Evolutionary conservation across 1,284 basidiomycete species (phyloP).

Genomic region (Trichosporon sp.): DNA sequence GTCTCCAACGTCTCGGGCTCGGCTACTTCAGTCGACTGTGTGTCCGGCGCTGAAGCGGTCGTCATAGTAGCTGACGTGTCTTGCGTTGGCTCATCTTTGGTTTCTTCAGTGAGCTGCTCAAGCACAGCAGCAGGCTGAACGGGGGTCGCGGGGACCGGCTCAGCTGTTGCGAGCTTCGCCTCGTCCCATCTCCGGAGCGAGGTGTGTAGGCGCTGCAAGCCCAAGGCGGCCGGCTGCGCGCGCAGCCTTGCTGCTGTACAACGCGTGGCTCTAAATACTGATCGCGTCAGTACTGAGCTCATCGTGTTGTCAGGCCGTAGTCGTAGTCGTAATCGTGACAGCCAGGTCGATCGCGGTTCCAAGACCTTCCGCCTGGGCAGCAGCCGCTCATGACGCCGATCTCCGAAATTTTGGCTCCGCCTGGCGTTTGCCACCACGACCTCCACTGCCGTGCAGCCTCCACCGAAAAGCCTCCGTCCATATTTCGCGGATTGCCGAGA

Average conservation of each 20-base stretch:
- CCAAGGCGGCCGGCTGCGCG: not conserved
- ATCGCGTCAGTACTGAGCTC: not conserved
- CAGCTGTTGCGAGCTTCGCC: not conserved
- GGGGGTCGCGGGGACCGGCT: not conserved
- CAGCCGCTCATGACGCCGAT: not conserved
- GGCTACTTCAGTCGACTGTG: not conserved
- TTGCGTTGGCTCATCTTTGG: not conserved
- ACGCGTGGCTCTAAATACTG: not conserved
- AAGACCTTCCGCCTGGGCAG: not conserved
- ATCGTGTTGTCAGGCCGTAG: not conserved
- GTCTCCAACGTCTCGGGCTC: too few species aligned
- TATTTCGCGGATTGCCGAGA: not conserved
- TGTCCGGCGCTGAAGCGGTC: too few species aligned
- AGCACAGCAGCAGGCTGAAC: not conserved
- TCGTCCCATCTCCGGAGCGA: not conserved
- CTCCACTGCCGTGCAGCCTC: not conserved
- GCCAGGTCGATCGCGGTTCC: not conserved
- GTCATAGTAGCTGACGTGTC: not conserved
- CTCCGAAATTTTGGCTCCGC: conserved; percentile 2
- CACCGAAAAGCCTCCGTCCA: not conserved
- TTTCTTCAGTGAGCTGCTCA: not conserved
- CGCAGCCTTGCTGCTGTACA: not conserved
- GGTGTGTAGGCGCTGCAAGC: not conserved
- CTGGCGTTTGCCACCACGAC: not conserved
- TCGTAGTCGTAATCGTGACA: not conserved